Conservation (phyloP, 768 basidiomycete species). For the Calocera cornea region DNA sequence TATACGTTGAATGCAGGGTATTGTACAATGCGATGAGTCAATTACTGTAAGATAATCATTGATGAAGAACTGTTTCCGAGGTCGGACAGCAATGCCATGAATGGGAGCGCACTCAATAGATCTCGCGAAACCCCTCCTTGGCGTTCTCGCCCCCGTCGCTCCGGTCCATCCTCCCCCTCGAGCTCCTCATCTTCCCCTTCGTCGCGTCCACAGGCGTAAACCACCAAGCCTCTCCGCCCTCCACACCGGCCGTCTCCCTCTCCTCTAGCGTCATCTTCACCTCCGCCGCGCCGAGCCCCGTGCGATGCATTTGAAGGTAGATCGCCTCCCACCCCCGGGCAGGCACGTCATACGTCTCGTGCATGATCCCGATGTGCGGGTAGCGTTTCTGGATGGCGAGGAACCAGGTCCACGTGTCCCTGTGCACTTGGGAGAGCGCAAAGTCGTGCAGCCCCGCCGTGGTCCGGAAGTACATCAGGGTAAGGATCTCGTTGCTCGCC, state of each 20-base stretch:
- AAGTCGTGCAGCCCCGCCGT: background rate
- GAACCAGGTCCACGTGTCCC: background rate
- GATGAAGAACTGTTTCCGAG: no score
- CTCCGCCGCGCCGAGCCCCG: background rate
- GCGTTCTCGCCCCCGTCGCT: background rate
- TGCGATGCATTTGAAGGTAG: background rate
- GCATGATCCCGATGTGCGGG: background rate
- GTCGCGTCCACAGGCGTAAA: background rate
- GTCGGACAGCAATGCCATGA: no score
- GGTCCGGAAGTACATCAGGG: background rate
- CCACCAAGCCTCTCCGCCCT: background rate
- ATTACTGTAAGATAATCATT: no score
- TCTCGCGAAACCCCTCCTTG: background rate
- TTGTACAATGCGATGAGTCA: no score
- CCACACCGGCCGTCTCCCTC: background rate
- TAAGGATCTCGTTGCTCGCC: background rate
- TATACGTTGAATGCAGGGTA: no score
- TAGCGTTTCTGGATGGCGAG: background rate
- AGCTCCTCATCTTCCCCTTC: conserved; percentile 3
- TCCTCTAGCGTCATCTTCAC: background rate
- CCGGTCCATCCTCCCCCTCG: background rate
- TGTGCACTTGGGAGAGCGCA: background rate
- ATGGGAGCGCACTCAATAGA: background rate
- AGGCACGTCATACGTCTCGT: conserved; percentile 2
- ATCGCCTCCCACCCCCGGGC: background rate